phyloP scores from a whole-genome alignment of 306 rosid genomes.

The Pterocarpus santalinus region DNA sequence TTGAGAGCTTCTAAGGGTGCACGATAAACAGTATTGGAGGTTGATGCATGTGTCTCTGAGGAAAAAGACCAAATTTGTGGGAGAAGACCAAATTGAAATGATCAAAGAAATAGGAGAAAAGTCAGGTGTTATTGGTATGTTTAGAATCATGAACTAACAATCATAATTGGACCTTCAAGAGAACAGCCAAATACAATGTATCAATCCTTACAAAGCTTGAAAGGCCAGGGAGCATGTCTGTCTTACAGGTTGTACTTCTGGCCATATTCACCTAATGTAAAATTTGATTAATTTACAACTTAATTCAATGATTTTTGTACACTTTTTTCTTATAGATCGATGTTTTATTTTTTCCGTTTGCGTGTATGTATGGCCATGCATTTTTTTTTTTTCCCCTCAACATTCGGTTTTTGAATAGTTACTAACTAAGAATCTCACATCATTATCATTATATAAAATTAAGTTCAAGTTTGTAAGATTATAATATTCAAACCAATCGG shows the following conservation, averaged over 20 bases:
- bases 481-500: not conserved
- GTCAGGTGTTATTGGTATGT: constrained; percentile 47
- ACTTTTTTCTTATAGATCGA: not conserved
- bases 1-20: constrained; percentile 51
- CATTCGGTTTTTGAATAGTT: not conserved
- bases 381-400: not conserved
- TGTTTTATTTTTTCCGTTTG: not conserved
- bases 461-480: not conserved
- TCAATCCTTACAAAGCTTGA: constrained; percentile 32
- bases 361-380: not conserved
- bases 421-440: not conserved
- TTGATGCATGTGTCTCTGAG: constrained; percentile 60
- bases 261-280: constrained; percentile 49
- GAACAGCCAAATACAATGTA: constrained; percentile 56
- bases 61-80: too few relatives aligned
- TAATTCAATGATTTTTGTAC: not conserved
- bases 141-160: constrained; percentile 50
- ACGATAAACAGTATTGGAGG: constrained; percentile 50
- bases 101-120: constrained; percentile 42
- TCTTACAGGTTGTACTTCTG: constrained; percentile 54
- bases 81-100: not conserved
- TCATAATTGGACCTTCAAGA: constrained; percentile 43
- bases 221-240: constrained; percentile 48
- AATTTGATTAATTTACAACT: constrained; percentile 35
- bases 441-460: not conserved